Conservation (phyloP, 495 filamentous ascomycete species). For the Penicillium cinerascens region DNA sequence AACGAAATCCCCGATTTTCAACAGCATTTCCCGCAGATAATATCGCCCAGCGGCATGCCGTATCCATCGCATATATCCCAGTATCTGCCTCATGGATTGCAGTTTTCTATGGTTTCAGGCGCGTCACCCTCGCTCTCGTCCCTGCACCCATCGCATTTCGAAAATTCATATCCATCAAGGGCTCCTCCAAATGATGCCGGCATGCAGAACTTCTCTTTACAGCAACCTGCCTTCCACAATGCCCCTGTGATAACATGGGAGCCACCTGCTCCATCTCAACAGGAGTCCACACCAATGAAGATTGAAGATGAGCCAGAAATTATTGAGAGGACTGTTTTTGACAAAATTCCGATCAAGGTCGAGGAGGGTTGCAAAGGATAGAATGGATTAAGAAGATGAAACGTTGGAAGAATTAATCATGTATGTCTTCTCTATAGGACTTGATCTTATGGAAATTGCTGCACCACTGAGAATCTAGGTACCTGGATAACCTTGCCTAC, state of each 20-base stretch:
- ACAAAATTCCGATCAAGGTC: not conserved
- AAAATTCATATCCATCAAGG: not conserved
- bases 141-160: not conserved
- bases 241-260: not conserved
- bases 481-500: no score
- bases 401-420: no score
- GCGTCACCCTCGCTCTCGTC: not conserved
- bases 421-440: not conserved
- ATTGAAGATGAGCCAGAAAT: constrained; percentile 1
- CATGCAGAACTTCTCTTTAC: not conserved
- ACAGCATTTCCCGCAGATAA: not conserved
- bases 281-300: not conserved
- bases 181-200: not conserved
- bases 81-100: not conserved
- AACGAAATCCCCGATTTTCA: not conserved
- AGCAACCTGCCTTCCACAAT: not conserved
- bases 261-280: not conserved
- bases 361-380: not conserved
- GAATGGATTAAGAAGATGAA: not conserved
- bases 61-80: not conserved
- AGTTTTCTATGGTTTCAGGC: not conserved
- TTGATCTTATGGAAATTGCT: no score
- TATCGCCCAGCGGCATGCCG: not conserved
- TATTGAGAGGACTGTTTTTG: not conserved
- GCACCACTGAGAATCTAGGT: no score